Percentiles rank a stretch among this genome's conserved stretches.
phyloP scores from a whole-genome alignment of 2,329 filamentous ascomycete genomes.

The Onygenales sp. region DNA sequence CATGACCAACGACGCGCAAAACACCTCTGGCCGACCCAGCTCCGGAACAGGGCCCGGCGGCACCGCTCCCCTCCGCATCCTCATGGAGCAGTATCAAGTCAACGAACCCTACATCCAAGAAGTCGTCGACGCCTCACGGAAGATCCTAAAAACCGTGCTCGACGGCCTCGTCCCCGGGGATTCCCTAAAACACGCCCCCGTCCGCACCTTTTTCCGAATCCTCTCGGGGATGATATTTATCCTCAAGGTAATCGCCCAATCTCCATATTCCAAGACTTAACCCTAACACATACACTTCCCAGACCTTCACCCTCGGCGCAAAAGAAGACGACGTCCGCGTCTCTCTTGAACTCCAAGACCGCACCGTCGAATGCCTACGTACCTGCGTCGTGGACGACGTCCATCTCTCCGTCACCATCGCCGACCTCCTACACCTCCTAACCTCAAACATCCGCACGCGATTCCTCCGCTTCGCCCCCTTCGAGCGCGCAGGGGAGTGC shows the following conservation, averaged over 20 bases:
- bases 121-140: constrained; percentile 52
- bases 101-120: constrained; percentile 54
- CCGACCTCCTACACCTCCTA: constrained; percentile 50
- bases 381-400: constrained; percentile 57
- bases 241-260: constrained; percentile 40
- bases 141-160: constrained; percentile 50
- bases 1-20: constrained; percentile 40
- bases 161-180: constrained; percentile 50
- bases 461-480: constrained; percentile 48
- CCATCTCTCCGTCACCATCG: constrained; percentile 53
- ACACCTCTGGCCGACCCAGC: constrained; percentile 13
- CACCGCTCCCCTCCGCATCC: constrained; percentile 26
- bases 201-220: constrained; percentile 56
- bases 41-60: constrained; percentile 9
- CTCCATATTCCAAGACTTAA: background rate
- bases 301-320: constrained; percentile 54
- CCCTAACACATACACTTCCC: background rate
- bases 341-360: constrained; percentile 49
- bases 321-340: constrained; percentile 53
- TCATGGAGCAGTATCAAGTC: constrained; percentile 43
- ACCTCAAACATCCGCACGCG: constrained; percentile 49
- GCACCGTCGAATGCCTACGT: constrained; percentile 48
- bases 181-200: constrained; percentile 52
- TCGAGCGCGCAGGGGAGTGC: constrained; percentile 34
- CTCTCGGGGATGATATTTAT: constrained; percentile 56